Evolutionary conservation across 306 rosid species (phyloP).

Genomic region (Dryas octopetala): DNA sequence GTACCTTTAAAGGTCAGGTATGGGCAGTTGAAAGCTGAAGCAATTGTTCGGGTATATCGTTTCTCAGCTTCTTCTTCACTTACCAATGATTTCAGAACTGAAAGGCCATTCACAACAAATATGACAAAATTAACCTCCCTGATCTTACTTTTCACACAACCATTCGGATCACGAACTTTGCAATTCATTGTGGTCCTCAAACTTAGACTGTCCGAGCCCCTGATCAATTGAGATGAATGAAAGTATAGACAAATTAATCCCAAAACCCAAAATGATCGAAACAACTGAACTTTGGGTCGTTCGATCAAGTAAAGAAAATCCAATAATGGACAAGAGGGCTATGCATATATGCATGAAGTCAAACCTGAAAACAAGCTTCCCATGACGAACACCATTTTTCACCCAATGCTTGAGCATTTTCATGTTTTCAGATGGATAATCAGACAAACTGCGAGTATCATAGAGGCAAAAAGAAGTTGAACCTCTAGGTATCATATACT

Average conservation of each 20-base stretch:
- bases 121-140: conserved; percentile 69
- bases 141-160: conserved; percentile 36
- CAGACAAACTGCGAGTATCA: conserved; percentile 78
- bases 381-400: conserved; percentile 69
- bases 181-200: conserved; percentile 45
- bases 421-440: conserved; percentile 41
- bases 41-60: conserved; percentile 38
- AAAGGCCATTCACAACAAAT: conserved; percentile 64
- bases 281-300: too few relatives aligned
- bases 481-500: conserved; percentile 72
- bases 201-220: conserved; percentile 53
- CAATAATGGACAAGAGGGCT: neutral
- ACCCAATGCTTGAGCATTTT: conserved; percentile 62
- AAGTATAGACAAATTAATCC: conserved; percentile 13
- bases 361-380: conserved; percentile 72
- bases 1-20: conserved; percentile 74
- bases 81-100: conserved; percentile 59
- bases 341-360: conserved; percentile 10
- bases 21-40: conserved; percentile 61
- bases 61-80: conserved; percentile 34
- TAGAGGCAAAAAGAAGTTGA: conserved; percentile 65
- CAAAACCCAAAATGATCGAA: too few relatives aligned
- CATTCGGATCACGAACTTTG: conserved; percentile 40
- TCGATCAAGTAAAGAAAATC: too few relatives aligned
- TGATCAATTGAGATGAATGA: conserved; percentile 31